Percentiles rank a stretch among this genome's conserved stretches.
Evolutionary conservation across 2,329 filamentous ascomycete species (phyloP).

Genomic region (Shiraia bambusicola): DNA sequence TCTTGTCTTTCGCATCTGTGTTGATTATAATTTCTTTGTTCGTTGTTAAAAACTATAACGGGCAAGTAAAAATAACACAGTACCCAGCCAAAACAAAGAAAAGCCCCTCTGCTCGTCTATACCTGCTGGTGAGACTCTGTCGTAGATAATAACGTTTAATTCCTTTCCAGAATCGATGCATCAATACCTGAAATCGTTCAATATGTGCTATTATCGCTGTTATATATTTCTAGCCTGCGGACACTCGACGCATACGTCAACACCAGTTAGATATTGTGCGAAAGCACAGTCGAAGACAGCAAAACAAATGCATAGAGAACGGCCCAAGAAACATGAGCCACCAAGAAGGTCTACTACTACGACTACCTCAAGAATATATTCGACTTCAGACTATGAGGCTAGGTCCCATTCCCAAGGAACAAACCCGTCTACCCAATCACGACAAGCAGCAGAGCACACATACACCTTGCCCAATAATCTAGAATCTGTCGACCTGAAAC

Average conservation of each 20-base stretch:
- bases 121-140: no score
- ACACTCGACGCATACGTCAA: slow-evolving; percentile 40
- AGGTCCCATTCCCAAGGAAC: slow-evolving; percentile 3
- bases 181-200: neutral
- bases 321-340: no score
- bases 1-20: no score
- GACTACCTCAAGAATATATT: slow-evolving; percentile 2
- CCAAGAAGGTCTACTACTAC: slow-evolving; percentile 5
- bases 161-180: neutral
- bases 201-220: slow-evolving; percentile 50
- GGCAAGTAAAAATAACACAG: no score
- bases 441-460: neutral
- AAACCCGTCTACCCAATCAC: neutral
- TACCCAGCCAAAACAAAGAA: no score
- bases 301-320: slow-evolving; percentile 8
- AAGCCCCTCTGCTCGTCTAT: no score
- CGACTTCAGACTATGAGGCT: neutral
- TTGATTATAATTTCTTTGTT: no score
- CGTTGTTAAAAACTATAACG: no score
- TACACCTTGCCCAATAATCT: neutral
- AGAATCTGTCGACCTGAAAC: neutral
- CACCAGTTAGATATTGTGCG: slow-evolving; percentile 41
- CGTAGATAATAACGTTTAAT: no score
- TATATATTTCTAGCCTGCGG: slow-evolving; percentile 48
- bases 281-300: slow-evolving; percentile 7